Conservation (phyloP, 2,329 filamentous ascomycete genomes). For the Escovopsis sp. region DNA sequence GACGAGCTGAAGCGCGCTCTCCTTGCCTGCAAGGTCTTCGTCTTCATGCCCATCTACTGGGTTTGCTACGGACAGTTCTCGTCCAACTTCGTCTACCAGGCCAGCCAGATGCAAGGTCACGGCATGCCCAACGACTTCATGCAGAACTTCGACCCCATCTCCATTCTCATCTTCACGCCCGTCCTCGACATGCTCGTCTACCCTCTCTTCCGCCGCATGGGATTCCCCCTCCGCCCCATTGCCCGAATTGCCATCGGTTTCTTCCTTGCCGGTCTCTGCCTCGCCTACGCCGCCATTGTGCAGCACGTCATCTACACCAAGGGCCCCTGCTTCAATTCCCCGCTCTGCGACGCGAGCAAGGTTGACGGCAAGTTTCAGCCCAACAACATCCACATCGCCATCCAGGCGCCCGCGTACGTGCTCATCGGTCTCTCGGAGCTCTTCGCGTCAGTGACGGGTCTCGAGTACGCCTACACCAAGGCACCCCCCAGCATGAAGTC, state of each 20-base stretch:
- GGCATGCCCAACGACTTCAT: slow-evolving; percentile 57
- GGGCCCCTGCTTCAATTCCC: slow-evolving; percentile 33
- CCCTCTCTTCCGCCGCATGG: slow-evolving; percentile 39
- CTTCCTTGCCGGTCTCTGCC: slow-evolving; percentile 33
- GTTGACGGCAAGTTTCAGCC: slow-evolving; percentile 17
- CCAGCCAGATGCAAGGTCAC: slow-evolving; percentile 39
- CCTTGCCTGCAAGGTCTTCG: slow-evolving; percentile 57
- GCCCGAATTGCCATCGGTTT: slow-evolving; percentile 52
- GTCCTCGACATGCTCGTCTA: slow-evolving; percentile 47
- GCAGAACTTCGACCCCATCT: slow-evolving; percentile 52
- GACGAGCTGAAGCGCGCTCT: slow-evolving; percentile 53
- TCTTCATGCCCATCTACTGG: slow-evolving; percentile 51
- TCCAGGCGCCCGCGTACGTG: slow-evolving; percentile 38
- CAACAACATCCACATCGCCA: slow-evolving; percentile 36
- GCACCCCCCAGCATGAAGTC: slow-evolving; percentile 54
- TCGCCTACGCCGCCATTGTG: slow-evolving; percentile 43
- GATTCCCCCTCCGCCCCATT: slow-evolving; percentile 48
- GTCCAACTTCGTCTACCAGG: slow-evolving; percentile 51
- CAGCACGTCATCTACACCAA: slow-evolving; percentile 44
- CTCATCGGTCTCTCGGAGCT: slow-evolving; percentile 45
- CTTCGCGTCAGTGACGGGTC: slow-evolving; percentile 49
- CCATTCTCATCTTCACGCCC: slow-evolving; percentile 51
- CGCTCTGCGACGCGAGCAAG: slow-evolving; percentile 22
- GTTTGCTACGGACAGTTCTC: slow-evolving; percentile 54
- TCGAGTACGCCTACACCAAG: slow-evolving; percentile 62